Evolutionary conservation across 129 eudicot genomes (phyloP), one percentile per base, ranked within the genome.

Genomic region (Lactuca saligna): DNA sequence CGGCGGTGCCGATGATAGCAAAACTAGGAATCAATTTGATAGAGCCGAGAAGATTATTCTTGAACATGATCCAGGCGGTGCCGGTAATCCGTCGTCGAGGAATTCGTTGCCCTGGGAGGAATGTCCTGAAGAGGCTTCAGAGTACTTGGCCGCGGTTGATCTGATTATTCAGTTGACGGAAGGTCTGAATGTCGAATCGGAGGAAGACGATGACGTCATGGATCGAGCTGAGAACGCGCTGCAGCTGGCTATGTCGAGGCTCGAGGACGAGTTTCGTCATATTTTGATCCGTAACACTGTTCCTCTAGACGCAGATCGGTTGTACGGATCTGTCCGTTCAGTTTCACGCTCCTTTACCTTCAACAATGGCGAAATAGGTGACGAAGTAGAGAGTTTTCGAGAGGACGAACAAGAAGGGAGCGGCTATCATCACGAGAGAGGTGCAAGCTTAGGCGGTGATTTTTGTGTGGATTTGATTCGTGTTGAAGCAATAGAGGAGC

Each of bases 211-310:
- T 1, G 82, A 76, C 12, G 46, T 82, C 3, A 15, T 48, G 48
- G 93, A 91, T 80, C 86, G 93, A 0, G 93, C 90, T 13, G 96
- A 88, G 71, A 84, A 63, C 55, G 97, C 85, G n/a, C 75, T 91
- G 3, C 96, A 91, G 75, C 31, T 80, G 20, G 97, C 97, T n/a
- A 91, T 91, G 97, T 54, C 79, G 7, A 72, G 78, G 39, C 74
- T 91, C 57, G 96, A 91, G 74, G 97, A 88, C 5, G 96, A 88
- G 63, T 86, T 91, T 54, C 86, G 88, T 3, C 80, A 74, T 37
- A 39, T 80, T 44, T 66, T 91, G 72, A 70, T 78, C n/a, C 81
- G 82, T 53, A 85, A 66, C 73, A 81, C 90, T 0, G 68, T 88
- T 0, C 83, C 90, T 3, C 63, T 88, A 1, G 90, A 91, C 49